These are phyloP conservation scores for Calonectria hawksworthii DNA, from an alignment of 2,329 filamentous ascomycete genomes.

Conservation along the genomic window DNA sequence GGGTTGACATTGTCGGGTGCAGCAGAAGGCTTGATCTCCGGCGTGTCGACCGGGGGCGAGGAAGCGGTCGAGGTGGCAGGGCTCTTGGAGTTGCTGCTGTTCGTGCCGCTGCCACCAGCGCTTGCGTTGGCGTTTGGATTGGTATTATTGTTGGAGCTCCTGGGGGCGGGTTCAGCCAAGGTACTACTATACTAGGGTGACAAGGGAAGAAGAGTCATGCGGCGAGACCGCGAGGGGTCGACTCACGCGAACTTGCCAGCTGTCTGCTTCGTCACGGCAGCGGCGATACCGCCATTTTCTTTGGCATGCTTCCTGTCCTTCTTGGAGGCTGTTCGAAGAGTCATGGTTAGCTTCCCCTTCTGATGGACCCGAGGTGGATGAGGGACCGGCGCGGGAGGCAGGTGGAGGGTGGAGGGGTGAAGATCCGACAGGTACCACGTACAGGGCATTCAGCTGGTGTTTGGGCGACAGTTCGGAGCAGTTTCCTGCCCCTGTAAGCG, in stretches of 20 bases:
- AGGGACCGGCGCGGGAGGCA: conserved; percentile 31
- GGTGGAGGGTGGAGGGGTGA: conserved; percentile 32
- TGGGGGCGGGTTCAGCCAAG: conserved; percentile 27
- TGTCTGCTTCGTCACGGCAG: conserved; percentile 67
- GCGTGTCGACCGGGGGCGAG: conserved; percentile 60
- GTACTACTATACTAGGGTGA: conserved; percentile 28
- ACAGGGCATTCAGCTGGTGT: conserved; percentile 55
- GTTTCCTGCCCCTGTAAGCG: conserved; percentile 48
- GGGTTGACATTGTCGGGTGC: conserved; percentile 59
- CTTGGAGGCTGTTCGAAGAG: conserved; percentile 57
- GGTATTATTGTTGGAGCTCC: conserved; percentile 47
- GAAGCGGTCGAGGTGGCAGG: conserved; percentile 59
- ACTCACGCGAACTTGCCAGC: conserved; percentile 67
- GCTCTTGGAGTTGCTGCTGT: conserved; percentile 52
- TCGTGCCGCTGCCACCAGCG: conserved; percentile 46
- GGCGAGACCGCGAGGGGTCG: conserved; percentile 36
- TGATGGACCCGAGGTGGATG: conserved; percentile 29
- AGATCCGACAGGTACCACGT: conserved; percentile 41
- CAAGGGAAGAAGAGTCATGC: conserved; percentile 48
- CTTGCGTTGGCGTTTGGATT: conserved; percentile 48
- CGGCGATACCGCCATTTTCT: conserved; percentile 66
- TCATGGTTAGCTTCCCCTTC: conserved; percentile 43
- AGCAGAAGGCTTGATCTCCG: conserved; percentile 59
- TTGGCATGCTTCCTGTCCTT: conserved; percentile 69
- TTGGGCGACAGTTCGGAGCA: conserved; percentile 47